These are phyloP conservation scores for Myriosclerotinia duriaeana DNA, from an alignment of 2,329 filamentous ascomycete species.

Conservation along the genomic window DNA sequence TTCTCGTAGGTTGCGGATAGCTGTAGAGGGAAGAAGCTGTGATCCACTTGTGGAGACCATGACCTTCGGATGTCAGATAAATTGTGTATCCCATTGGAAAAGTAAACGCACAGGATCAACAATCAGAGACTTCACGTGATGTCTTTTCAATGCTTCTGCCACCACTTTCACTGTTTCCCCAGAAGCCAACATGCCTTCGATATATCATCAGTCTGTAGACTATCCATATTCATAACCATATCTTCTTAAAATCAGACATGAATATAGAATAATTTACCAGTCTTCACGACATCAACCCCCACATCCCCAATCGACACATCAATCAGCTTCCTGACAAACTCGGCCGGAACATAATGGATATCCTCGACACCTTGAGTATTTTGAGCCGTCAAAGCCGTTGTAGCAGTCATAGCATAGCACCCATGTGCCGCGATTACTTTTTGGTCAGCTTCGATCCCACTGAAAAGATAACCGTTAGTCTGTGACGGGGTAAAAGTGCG, in stretches of 20 bases:
- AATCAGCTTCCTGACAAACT: slow-evolving; percentile 82
- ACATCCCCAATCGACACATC: slow-evolving; percentile 82
- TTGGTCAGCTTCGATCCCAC: slow-evolving; percentile 92
- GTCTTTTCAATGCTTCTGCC: slow-evolving; percentile 59
- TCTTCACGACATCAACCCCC: slow-evolving; percentile 86
- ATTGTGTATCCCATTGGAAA: not conserved
- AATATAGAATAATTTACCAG: slow-evolving; percentile 57
- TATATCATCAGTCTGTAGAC: slow-evolving; percentile 5
- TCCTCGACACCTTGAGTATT: slow-evolving; percentile 83
- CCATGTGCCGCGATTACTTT: slow-evolving; percentile 90
- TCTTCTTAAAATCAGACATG: not conserved
- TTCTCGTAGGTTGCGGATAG: slow-evolving; percentile 59
- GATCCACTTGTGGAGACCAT: slow-evolving; percentile 87
- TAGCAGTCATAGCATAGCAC: slow-evolving; percentile 95
- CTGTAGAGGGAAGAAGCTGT: slow-evolving; percentile 62
- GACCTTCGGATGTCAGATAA: slow-evolving; percentile 56
- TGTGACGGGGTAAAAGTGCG: slow-evolving; percentile 24
- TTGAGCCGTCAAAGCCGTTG: slow-evolving; percentile 92
- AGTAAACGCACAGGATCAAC: slow-evolving; percentile 66
- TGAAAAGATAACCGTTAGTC: slow-evolving; percentile 43
- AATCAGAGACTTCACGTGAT: slow-evolving; percentile 60
- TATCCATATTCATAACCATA: not conserved
- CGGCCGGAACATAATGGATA: slow-evolving; percentile 75
- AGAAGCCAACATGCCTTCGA: slow-evolving; percentile 76
- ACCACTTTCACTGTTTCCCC: slow-evolving; percentile 68